These are phyloP conservation scores for Lachnellula hyalina DNA, from an alignment of 2,329 filamentous ascomycete genomes.

Conservation along the genomic window DNA sequence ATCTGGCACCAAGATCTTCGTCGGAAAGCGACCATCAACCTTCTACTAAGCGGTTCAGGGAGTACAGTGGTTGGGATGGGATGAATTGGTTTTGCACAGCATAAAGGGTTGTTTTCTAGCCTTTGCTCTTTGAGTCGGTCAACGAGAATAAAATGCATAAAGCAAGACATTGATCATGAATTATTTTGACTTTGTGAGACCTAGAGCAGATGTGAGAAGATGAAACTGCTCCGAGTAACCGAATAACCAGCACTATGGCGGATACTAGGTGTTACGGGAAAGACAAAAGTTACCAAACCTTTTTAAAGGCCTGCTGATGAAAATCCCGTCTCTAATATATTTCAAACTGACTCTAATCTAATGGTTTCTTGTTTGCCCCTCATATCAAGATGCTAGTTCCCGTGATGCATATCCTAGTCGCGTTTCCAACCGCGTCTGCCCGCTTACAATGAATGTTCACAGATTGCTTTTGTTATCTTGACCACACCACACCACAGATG, in stretches of 20 bases:
- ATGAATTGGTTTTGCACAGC: slow-evolving; percentile 29
- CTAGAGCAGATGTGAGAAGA: neutral
- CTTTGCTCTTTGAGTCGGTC: slow-evolving; percentile 30
- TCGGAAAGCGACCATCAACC: slow-evolving; percentile 87
- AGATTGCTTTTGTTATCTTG: neutral
- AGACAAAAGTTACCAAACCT: neutral
- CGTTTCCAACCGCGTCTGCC: too few relatives aligned
- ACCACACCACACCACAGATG: neutral
- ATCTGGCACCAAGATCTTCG: slow-evolving; percentile 84
- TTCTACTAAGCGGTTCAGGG: slow-evolving; percentile 62
- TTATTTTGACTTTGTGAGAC: neutral
- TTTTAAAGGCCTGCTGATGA: too few relatives aligned
- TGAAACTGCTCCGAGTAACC: neutral
- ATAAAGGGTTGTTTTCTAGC: slow-evolving; percentile 32
- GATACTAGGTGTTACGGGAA: neutral
- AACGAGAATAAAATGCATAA: slow-evolving; percentile 28
- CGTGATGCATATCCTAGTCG: too few relatives aligned
- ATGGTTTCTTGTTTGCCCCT: too few relatives aligned
- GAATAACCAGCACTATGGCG: neutral
- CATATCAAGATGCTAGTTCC: too few relatives aligned
- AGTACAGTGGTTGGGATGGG: slow-evolving; percentile 20
- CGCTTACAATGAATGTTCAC: too few relatives aligned
- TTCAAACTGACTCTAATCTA: too few relatives aligned
- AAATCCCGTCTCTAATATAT: too few relatives aligned
- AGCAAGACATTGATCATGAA: slow-evolving; percentile 19